Percentiles rank a stretch among this genome's conserved stretches.
These are phyloP conservation scores for Dothideomycetes sp. DNA, from an alignment of 2,329 filamentous ascomycete genomes.

Conservation along the genomic window DNA sequence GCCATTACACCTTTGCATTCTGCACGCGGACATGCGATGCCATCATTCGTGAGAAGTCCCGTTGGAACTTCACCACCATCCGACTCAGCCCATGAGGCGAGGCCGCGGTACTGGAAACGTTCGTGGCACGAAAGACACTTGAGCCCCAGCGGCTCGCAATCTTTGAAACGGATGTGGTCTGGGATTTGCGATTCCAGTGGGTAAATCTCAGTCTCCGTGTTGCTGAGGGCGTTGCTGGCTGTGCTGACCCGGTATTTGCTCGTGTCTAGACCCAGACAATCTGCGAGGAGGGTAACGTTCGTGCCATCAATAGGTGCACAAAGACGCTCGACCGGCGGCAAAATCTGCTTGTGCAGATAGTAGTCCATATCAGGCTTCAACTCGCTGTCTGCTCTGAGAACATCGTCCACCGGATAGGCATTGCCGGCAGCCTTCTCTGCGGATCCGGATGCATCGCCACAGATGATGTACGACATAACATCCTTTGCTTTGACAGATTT, in stretches of 20 bases:
- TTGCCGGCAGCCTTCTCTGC: conserved; percentile 70
- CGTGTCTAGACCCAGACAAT: conserved; percentile 85
- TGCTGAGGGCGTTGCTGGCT: conserved; percentile 37
- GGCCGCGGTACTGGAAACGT: conserved; percentile 63
- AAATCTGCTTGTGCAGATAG: conserved; percentile 96
- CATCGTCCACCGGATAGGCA: conserved; percentile 76
- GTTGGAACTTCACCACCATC: conserved; percentile 25
- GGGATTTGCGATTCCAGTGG: conserved; percentile 91
- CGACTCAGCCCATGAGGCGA: conserved; percentile 31
- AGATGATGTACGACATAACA: conserved; percentile 93
- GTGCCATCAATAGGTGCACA: conserved; percentile 93
- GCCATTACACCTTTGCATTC: conserved; percentile 55
- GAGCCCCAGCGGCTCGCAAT: conserved; percentile 64
- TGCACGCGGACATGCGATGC: conserved; percentile 56
- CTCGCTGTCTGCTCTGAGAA: conserved; percentile 62
- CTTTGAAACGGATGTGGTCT: conserved; percentile 77
- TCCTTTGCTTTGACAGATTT: conserved; percentile 87
- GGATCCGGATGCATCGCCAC: conserved; percentile 52
- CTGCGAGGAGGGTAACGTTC: conserved; percentile 77
- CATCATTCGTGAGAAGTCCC: conserved; percentile 57
- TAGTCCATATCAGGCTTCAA: conserved; percentile 89
- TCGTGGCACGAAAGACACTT: conserved; percentile 73
- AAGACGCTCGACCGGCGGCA: conserved; percentile 92
- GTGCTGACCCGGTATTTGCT: conserved; percentile 71
- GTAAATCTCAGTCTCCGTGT: conserved; percentile 53